Conservation (phyloP, 139 green algal species). For the Desmodesmus armatus region DNA sequence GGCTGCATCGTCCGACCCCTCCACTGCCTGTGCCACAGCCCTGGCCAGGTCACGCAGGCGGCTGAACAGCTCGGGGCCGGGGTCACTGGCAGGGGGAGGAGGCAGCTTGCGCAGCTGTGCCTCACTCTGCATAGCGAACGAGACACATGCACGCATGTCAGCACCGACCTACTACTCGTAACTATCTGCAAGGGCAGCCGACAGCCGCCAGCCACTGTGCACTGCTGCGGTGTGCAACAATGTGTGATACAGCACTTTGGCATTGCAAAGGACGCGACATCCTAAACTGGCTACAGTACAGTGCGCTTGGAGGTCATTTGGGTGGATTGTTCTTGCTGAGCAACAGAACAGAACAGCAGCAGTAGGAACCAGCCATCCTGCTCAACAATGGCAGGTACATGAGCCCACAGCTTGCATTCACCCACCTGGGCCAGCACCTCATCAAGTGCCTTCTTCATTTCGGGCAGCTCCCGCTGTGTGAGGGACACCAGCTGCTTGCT, state of each 20-base stretch:
- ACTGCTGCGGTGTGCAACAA: neutral
- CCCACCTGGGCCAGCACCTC: neutral
- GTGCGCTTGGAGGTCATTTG: too few species aligned
- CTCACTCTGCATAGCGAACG: neutral
- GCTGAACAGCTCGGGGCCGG: neutral
- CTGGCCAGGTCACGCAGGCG: neutral
- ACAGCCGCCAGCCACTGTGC: neutral
- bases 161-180: too few species aligned
- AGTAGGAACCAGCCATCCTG: neutral
- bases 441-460: neutral
- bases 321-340: too few species aligned
- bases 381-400: neutral
- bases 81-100: neutral
- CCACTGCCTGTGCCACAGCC: neutral
- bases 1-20: neutral
- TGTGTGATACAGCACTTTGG: too few species aligned
- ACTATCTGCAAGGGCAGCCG: too few species aligned
- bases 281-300: too few species aligned
- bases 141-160: too few species aligned
- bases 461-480: slow-evolving; percentile 5
- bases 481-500: slow-evolving; percentile 8
- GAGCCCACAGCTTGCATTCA: neutral
- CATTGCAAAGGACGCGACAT: too few species aligned
- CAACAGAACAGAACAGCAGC: neutral
- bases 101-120: neutral